These are phyloP conservation scores for Hsuehochloa calcarea DNA, from an alignment of 176 grass and related monocot genomes.

Conservation along the genomic window DNA sequence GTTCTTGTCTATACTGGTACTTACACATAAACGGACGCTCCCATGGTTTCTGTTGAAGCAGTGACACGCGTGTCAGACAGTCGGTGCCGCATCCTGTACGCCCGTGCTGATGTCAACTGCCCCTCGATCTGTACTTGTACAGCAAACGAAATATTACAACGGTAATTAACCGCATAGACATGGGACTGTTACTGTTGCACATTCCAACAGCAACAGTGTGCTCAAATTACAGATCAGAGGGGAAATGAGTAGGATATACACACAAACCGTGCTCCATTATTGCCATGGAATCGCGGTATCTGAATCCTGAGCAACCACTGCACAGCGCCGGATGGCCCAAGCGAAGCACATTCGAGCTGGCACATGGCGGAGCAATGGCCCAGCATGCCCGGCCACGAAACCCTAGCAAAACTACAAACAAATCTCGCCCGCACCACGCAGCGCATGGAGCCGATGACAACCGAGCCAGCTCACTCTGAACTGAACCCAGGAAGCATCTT, in stretches of 20 bases:
- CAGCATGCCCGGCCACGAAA: neutral
- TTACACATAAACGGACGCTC: neutral
- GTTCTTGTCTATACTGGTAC: neutral
- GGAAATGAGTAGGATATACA: no score
- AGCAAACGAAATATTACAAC: neutral
- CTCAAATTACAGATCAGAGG: no score
- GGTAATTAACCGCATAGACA: neutral
- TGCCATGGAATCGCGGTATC: neutral
- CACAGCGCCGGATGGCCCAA: neutral
- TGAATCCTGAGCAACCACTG: neutral
- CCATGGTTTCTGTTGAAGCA: no score
- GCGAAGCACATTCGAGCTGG: neutral
- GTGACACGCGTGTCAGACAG: neutral
- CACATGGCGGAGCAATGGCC: neutral
- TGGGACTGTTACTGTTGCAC: neutral
- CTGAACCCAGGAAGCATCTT: neutral
- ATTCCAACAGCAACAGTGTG: neutral
- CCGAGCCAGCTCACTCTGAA: neutral
- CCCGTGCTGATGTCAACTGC: neutral
- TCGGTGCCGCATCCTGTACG: neutral
- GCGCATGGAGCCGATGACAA: neutral
- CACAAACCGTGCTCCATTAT: neutral
- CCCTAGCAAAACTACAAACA: constrained; percentile 1
- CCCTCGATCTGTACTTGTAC: neutral
- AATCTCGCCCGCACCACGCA: neutral